A percentile compares a stretch with the other conserved stretches of the same genome.
These are phyloP conservation scores for Mortierella sp. DNA, from an alignment of 371 early-diverging fungal genomes.

Conservation along the genomic window DNA sequence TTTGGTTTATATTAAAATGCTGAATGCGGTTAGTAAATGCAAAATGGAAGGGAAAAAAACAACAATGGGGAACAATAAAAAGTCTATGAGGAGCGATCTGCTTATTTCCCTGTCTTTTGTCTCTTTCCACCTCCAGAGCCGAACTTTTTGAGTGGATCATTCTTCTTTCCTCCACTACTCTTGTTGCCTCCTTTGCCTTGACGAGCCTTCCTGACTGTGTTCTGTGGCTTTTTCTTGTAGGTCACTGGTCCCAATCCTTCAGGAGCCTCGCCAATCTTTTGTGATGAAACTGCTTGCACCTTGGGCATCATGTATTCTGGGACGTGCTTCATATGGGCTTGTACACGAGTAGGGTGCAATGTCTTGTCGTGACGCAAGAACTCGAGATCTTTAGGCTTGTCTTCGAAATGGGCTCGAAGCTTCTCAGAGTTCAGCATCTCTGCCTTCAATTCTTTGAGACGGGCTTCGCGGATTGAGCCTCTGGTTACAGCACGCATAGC, in stretches of 20 bases:
- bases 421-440: constrained; percentile 96
- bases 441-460: constrained; percentile 91
- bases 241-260: constrained; percentile 38
- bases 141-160: constrained; percentile 56
- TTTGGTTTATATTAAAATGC: constrained; percentile 15
- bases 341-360: constrained; percentile 83
- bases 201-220: constrained; percentile 41
- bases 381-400: constrained; percentile 93
- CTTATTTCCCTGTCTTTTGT: constrained; percentile 36
- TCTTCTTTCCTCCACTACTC: constrained; percentile 50
- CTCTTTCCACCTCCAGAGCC: constrained; percentile 53
- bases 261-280: constrained; percentile 50
- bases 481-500: constrained; percentile 87
- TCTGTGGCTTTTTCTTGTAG: constrained; percentile 52
- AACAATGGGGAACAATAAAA: neutral
- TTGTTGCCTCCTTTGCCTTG: constrained; percentile 29
- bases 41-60: constrained; percentile 12
- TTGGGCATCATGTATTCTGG: constrained; percentile 92
- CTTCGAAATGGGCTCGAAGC: constrained; percentile 96
- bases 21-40: constrained; percentile 2
- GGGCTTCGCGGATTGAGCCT: constrained; percentile 86
- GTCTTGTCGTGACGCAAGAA: constrained; percentile 94
- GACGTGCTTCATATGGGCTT: constrained; percentile 91
- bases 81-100: neutral
- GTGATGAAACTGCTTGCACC: constrained; percentile 63